These are phyloP conservation scores for Chaetothyriales sp. DNA, from an alignment of 2,329 filamentous ascomycete genomes.

Conservation along the genomic window DNA sequence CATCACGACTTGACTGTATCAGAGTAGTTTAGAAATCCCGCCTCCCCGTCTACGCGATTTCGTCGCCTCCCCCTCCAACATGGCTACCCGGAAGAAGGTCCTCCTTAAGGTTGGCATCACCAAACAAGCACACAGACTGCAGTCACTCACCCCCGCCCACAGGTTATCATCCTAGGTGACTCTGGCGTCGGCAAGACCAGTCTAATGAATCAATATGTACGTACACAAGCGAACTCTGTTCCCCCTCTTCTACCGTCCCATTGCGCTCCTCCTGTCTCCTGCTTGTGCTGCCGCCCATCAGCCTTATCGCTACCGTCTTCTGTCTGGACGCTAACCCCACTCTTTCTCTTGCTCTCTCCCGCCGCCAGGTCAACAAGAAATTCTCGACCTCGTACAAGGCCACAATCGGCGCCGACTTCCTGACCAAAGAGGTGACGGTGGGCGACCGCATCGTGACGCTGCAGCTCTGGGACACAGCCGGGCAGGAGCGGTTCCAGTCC, in stretches of 20 bases:
- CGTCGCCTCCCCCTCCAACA: constrained; percentile 23
- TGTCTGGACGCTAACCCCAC: constrained; percentile 5
- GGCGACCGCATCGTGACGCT: constrained; percentile 96
- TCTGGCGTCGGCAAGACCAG: constrained; percentile 98
- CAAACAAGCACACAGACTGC: constrained; percentile 3
- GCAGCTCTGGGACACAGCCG: constrained; percentile 98
- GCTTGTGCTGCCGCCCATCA: neutral
- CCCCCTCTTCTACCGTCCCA: neutral
- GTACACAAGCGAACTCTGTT: constrained; percentile 19
- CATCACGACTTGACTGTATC: too few species aligned
- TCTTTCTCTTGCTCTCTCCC: neutral
- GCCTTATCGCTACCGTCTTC: too few species aligned
- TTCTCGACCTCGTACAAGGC: constrained; percentile 99
- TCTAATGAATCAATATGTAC: constrained; percentile 99
- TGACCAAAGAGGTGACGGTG: constrained; percentile 93
- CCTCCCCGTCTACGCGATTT: neutral
- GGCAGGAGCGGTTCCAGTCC: constrained; percentile 94
- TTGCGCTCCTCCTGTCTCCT: neutral
- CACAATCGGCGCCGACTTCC: constrained; percentile 94
- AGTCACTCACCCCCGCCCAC: constrained; percentile 9
- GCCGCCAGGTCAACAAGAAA: constrained; percentile 88
- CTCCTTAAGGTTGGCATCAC: constrained; percentile 55
- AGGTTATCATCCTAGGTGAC: constrained; percentile 98
- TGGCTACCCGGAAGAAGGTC: constrained; percentile 79
- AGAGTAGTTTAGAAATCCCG: neutral